Conservation (phyloP, 192 early-diverging fungal species). For the Entomortierella parvispora region DNA sequence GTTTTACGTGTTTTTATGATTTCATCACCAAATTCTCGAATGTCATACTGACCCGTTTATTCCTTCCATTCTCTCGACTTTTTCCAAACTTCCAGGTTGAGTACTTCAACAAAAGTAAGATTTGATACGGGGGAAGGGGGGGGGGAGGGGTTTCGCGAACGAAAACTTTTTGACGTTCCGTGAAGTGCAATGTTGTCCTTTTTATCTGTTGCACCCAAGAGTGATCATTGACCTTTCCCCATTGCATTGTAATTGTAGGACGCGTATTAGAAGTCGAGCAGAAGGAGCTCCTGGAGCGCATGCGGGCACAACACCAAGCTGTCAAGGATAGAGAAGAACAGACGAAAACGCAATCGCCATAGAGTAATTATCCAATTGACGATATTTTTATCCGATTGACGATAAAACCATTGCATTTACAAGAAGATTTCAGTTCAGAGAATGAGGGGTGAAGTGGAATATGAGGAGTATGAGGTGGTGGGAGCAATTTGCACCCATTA, state of each 20-base stretch:
- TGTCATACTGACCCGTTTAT: background rate
- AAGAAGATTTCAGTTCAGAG: too few relatives aligned
- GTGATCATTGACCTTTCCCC: too few relatives aligned
- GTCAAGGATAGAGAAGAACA: constrained; percentile 28
- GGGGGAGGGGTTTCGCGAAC: too few relatives aligned
- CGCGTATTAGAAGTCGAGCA: constrained; percentile 61
- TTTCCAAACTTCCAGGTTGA: constrained; percentile 47
- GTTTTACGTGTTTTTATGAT: background rate
- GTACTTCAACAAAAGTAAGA: constrained; percentile 64
- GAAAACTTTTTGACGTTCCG: too few relatives aligned
- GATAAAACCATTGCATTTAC: too few relatives aligned
- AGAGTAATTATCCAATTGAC: background rate
- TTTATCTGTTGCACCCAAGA: too few relatives aligned
- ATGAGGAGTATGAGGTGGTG: background rate
- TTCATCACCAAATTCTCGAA: too few relatives aligned
- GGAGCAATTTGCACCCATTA: background rate
- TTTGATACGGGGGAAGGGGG: background rate
- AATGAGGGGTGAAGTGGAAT: too few relatives aligned
- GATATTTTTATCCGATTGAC: too few relatives aligned
- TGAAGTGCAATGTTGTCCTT: too few relatives aligned
- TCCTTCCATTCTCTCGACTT: background rate
- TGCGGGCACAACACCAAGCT: constrained; percentile 49
- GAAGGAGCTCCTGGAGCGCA: constrained; percentile 57
- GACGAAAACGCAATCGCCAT: constrained; percentile 18
- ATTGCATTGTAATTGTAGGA: background rate